Base-by-base conservation (phyloP, 768 basidiomycete species). In the Tylopilus plumbeoviolaceoides region DNA sequence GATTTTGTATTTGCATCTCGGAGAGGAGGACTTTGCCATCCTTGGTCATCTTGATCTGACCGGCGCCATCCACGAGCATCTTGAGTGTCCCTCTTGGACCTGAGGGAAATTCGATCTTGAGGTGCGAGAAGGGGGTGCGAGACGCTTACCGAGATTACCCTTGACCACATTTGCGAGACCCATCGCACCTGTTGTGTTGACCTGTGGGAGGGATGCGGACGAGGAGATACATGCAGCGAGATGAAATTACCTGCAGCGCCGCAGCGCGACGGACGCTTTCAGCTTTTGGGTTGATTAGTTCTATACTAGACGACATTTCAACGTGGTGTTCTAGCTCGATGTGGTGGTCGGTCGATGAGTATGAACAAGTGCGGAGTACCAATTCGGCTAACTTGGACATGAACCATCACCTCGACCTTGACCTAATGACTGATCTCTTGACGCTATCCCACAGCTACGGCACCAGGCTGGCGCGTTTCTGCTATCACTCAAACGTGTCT, bases 1-100 rank as follows among this genome's bases (percentile, higher is more conserved):
- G 97, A 70, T 99, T 98, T 73, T 91, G 89, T 62, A 99, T 99
- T 75, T 98, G 97, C 97, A 99, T 99, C 75, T 99, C 97, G 39
- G 94, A 95, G 53, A 99, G 78, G 51, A 99, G 74, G 39, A 98
- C 95, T 75, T 99, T 99, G 58, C 97, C 97, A 66, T 98, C 97
- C 78, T 98, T 99, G 59, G 97, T 98, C 91, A 99, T 95, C 81
- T 98, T 99, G 72, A 99, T 95, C 74, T 94, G 91, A 10, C 97
- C 97, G 14, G 95, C 79, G 51, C 97, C 97, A 72, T 98, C 97
- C 40, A 99, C 97, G 48, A 99, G 85, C 95, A 99, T 98, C 78
- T 99, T 99, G 61, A 98, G 81, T 0, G 97, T 98, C 54, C 97
- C 97, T 72, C 95, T 78, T 18, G 97, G 97, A 43, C 95, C 95